Conservation (phyloP, 768 basidiomycete genomes). For the Gelatoporia subvermispora region DNA sequence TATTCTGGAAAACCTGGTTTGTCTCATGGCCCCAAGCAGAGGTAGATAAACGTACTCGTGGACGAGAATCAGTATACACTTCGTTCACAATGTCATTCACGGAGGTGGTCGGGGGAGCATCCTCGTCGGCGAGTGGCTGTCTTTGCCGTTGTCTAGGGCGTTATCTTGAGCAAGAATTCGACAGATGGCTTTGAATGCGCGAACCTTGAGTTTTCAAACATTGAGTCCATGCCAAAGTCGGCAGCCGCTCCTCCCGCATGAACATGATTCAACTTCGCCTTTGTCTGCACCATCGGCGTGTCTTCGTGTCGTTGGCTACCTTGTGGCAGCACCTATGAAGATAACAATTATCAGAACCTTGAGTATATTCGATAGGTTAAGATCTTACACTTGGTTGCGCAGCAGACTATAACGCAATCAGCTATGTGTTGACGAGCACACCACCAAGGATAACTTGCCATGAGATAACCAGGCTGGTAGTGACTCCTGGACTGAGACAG, state of each 20-base stretch:
- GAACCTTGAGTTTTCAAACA: slow-evolving; percentile 73
- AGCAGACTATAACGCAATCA: slow-evolving; percentile 40
- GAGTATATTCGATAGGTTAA: neutral
- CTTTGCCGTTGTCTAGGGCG: slow-evolving; percentile 40
- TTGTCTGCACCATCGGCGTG: slow-evolving; percentile 69
- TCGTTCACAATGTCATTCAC: slow-evolving; percentile 72
- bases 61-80: slow-evolving; percentile 35
- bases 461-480: slow-evolving; percentile 77
- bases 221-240: slow-evolving; percentile 80
- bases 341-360: neutral
- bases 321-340: slow-evolving; percentile 35
- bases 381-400: slow-evolving; percentile 52
- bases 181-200: slow-evolving; percentile 11
- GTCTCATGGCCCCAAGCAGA: neutral
- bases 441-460: slow-evolving; percentile 44
- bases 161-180: slow-evolving; percentile 2
- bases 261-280: slow-evolving; percentile 73
- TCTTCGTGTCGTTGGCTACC: slow-evolving; percentile 66
- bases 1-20: slow-evolving; percentile 24
- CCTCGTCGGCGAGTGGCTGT: slow-evolving; percentile 65
- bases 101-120: slow-evolving; percentile 74
- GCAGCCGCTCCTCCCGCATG: slow-evolving; percentile 58
- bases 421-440: neutral
- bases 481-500: slow-evolving; percentile 70
- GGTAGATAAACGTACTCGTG: slow-evolving; percentile 33